phyloP scores from a whole-genome alignment of 352 stramenopile genomes.

The Pelagophyceae sp. region DNA sequence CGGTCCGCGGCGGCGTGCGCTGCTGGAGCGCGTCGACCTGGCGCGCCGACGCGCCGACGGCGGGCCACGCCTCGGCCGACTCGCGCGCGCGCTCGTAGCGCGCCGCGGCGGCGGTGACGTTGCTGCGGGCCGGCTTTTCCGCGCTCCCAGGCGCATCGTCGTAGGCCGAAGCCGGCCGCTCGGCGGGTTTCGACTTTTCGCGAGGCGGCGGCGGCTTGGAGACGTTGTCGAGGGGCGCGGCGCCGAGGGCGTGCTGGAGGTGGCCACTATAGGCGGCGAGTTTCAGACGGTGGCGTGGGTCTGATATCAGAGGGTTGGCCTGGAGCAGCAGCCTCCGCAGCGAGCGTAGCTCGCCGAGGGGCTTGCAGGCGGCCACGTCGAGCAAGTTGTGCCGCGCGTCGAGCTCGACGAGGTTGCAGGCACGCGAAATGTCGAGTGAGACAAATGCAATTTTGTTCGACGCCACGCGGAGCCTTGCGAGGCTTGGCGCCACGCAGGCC shows the following conservation, averaged over 20 bases:
- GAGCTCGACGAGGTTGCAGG: background rate
- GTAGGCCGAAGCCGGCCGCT: too few species aligned
- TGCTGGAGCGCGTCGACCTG: too few species aligned
- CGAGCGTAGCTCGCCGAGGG: background rate
- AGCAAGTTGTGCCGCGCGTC: background rate
- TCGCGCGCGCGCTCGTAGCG: too few species aligned
- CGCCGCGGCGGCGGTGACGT: too few species aligned
- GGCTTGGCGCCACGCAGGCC: background rate
- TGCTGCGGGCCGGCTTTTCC: too few species aligned
- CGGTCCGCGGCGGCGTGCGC: too few species aligned
- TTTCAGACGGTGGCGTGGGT: background rate
- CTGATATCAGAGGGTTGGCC: background rate
- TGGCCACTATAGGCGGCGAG: background rate
- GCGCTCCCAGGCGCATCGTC: too few species aligned
- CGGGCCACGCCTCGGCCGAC: too few species aligned
- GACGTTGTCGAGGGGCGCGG: background rate
- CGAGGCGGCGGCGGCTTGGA: background rate
- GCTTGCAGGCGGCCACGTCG: background rate
- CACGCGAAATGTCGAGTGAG: background rate
- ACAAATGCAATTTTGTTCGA: background rate
- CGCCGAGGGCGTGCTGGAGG: conserved; percentile 5
- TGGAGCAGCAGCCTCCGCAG: background rate
- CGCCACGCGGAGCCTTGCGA: background rate
- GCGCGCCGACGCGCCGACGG: too few species aligned
- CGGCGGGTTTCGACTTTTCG: too few species aligned